phyloP scores from a whole-genome alignment of 352 stramenopile species.

The Saprolegnia diclina region DNA sequence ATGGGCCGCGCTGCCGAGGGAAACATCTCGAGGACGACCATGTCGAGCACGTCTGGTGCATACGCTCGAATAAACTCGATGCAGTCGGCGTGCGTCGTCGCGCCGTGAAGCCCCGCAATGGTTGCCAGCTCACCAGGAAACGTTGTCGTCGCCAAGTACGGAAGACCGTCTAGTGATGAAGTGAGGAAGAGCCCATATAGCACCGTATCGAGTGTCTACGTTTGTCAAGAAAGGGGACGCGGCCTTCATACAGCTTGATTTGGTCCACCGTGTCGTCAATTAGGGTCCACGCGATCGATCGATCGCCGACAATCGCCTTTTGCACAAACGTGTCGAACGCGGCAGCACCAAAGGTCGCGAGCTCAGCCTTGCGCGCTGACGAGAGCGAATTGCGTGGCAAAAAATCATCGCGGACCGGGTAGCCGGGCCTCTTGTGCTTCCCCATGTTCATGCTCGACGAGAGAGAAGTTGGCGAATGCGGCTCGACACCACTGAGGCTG shows the following conservation, averaged over 20 bases:
- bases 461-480: too few relatives aligned
- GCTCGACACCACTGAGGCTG: too few relatives aligned
- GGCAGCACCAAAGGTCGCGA: background rate
- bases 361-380: background rate
- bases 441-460: too few relatives aligned
- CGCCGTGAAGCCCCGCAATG: background rate
- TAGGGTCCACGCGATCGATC: background rate
- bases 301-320: background rate
- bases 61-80: background rate
- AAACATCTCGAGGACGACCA: conserved; percentile 6
- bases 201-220: background rate
- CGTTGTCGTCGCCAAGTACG: conserved; percentile 9
- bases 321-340: background rate
- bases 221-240: background rate
- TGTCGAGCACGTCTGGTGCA: background rate
- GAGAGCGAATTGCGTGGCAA: background rate
- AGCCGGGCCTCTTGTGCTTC: background rate
- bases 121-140: background rate
- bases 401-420: conserved; percentile 8
- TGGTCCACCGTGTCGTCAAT: background rate
- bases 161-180: background rate
- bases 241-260: conserved; percentile 5
- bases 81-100: background rate
- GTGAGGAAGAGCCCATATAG: background rate
- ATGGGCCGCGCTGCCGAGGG: background rate